A percentile compares a stretch with the other conserved stretches of the same genome.
Evolutionary conservation across 148 eudicot genomes (phyloP).

Genomic region (Rheum nobile): DNA sequence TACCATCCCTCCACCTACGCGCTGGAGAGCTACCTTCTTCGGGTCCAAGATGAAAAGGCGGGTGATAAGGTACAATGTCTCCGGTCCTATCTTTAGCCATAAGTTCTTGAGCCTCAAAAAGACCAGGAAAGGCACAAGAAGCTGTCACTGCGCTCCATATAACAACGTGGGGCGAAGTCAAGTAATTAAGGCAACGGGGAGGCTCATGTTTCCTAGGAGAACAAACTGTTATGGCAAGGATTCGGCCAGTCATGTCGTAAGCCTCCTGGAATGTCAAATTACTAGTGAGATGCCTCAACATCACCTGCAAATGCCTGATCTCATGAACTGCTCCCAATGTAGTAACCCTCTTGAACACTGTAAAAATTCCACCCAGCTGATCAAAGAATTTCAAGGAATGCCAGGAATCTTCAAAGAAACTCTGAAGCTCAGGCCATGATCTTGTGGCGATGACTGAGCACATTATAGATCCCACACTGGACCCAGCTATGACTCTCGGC

Average conservation of each 20-base stretch:
- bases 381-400: constrained; percentile 81
- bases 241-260: constrained; percentile 81
- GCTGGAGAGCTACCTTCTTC: constrained; percentile 48
- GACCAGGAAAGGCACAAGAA: constrained; percentile 97
- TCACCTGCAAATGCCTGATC: constrained; percentile 70
- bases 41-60: constrained; percentile 82
- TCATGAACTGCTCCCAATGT: constrained; percentile 85
- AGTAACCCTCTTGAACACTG: constrained; percentile 63
- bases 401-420: constrained; percentile 89
- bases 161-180: constrained; percentile 96
- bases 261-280: constrained; percentile 95
- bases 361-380: constrained; percentile 74
- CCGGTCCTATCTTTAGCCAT: constrained; percentile 93
- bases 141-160: constrained; percentile 99
- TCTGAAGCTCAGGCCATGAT: constrained; percentile 95
- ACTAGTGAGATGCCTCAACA: constrained; percentile 67
- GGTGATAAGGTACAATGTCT: constrained; percentile 85
- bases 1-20: constrained; percentile 98
- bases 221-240: constrained; percentile 87
- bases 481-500: constrained; percentile 86
- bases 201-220: constrained; percentile 97
- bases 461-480: constrained; percentile 91
- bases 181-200: constrained; percentile 85
- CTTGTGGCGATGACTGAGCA: constrained; percentile 82
- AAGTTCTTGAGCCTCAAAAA: constrained; percentile 95